These are phyloP conservation scores for Auxenochlorella pyrenoidosa DNA, from an alignment of 139 green algal species.

Conservation along the genomic window DNA sequence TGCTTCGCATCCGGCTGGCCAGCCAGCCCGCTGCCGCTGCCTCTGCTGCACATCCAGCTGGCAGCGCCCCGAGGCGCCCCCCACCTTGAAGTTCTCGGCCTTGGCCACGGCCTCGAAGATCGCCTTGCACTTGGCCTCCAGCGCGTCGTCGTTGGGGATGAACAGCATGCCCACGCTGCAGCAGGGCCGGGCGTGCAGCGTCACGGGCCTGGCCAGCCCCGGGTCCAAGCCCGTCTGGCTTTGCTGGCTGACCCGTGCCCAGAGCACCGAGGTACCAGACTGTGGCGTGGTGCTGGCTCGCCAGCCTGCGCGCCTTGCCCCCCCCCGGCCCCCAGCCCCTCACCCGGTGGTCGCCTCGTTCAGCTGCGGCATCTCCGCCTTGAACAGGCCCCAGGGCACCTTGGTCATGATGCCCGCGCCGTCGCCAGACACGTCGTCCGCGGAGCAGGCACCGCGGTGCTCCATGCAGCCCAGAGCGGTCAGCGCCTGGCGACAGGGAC, in stretches of 20 bases:
- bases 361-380: conserved; percentile 62
- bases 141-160: conserved; percentile 89
- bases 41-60: too few species aligned
- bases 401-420: conserved; percentile 98
- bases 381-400: conserved; percentile 96
- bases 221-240: neutral
- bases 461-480: conserved; percentile 98
- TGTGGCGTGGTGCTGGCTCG: too few species aligned
- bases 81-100: conserved; percentile 79
- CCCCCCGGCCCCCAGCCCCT: neutral
- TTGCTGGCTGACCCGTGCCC: too few species aligned
- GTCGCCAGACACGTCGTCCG: conserved; percentile 97
- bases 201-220: too few species aligned
- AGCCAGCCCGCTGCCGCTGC: too few species aligned
- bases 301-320: neutral
- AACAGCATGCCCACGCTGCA: conserved; percentile 95
- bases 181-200: neutral
- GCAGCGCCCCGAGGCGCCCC: neutral
- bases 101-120: conserved; percentile 82
- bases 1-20: too few species aligned
- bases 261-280: neutral
- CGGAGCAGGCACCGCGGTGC: conserved; percentile 97
- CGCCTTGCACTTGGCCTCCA: conserved; percentile 71
- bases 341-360: conserved; percentile 78
- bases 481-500: conserved; percentile 74